Evolutionary conservation across 352 stramenopile genomes (phyloP).

Genomic region (Phytopythium montanum): DNA sequence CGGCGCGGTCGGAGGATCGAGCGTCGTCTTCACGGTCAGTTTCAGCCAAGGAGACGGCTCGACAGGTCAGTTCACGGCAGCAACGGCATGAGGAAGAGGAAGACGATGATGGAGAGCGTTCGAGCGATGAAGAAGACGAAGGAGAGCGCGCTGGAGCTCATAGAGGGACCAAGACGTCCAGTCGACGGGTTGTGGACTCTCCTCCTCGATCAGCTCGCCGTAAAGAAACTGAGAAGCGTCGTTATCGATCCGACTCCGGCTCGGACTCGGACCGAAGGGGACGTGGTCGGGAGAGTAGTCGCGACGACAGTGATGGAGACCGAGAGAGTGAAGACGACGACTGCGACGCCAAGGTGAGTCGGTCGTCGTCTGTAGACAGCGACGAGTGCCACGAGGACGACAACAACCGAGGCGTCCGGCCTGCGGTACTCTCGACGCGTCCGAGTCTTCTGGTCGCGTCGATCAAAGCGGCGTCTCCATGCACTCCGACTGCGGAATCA

Average conservation of each 20-base stretch:
- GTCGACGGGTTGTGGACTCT: neutral
- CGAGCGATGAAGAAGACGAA: slow-evolving; percentile 9
- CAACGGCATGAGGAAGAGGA: slow-evolving; percentile 9
- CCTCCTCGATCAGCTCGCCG: neutral
- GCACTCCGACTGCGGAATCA: slow-evolving; percentile 11
- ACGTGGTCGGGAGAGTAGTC: neutral
- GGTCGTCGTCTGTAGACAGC: slow-evolving; percentile 18
- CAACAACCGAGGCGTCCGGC: slow-evolving; percentile 7
- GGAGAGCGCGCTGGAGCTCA: neutral
- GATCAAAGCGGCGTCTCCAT: slow-evolving; percentile 44
- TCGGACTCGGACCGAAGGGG: slow-evolving; percentile 3
- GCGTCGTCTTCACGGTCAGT: neutral
- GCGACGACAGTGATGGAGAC: slow-evolving; percentile 11
- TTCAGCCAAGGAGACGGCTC: slow-evolving; percentile 1
- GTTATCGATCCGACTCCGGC: slow-evolving; percentile 7
- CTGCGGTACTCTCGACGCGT: neutral
- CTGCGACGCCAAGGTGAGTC: slow-evolving; percentile 9
- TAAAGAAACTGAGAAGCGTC: neutral
- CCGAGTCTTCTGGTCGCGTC: slow-evolving; percentile 47
- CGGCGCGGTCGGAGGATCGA: neutral
- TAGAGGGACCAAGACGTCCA: neutral
- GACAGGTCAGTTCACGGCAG: neutral
- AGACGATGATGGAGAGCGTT: slow-evolving; percentile 9
- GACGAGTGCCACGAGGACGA: slow-evolving; percentile 14
- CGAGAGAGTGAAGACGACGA: slow-evolving; percentile 27